phyloP scores from a whole-genome alignment of 345 rosid genomes.

The Mallotus nudiflorus region DNA sequence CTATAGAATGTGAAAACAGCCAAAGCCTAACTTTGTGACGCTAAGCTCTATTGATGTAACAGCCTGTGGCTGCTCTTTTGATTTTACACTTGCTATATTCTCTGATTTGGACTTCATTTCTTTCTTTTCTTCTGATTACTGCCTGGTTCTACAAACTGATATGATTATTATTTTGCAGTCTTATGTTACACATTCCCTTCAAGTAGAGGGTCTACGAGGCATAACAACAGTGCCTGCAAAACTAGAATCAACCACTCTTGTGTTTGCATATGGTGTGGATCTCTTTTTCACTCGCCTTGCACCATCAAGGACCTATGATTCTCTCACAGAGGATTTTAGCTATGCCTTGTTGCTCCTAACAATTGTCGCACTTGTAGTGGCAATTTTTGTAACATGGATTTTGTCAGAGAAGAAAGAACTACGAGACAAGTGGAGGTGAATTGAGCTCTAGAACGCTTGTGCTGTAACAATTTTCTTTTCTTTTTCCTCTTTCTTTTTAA shows the following conservation, averaged over 20 bases:
- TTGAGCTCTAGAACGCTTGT: conserved; percentile 14
- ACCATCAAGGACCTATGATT: conserved; percentile 94
- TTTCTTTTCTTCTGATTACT: not conserved
- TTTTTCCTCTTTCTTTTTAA: not conserved
- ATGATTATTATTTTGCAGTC: conserved; percentile 49
- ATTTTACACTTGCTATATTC: not conserved
- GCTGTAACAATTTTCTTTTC: conserved; percentile 13
- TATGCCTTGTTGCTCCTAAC: conserved; percentile 89
- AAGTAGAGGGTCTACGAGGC: conserved; percentile 86
- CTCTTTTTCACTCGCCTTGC: conserved; percentile 90
- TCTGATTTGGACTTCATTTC: not conserved
- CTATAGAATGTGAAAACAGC: too few relatives aligned
- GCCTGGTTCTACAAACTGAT: conserved; percentile 1
- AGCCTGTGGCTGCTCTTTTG: not conserved
- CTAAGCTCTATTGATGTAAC: not conserved
- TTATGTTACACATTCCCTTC: conserved; percentile 72
- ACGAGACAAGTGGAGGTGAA: conserved; percentile 85
- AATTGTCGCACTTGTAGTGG: conserved; percentile 76
- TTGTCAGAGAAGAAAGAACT: conserved; percentile 90
- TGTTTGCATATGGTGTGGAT: conserved; percentile 88
- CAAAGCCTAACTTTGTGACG: too few relatives aligned
- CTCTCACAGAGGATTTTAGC: conserved; percentile 93
- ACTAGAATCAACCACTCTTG: conserved; percentile 91
- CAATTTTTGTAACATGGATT: conserved; percentile 81
- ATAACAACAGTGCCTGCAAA: conserved; percentile 84